These are phyloP conservation scores for Geranomyces variabilis DNA, from an alignment of 192 early-diverging fungal species.

Conservation along the genomic window DNA sequence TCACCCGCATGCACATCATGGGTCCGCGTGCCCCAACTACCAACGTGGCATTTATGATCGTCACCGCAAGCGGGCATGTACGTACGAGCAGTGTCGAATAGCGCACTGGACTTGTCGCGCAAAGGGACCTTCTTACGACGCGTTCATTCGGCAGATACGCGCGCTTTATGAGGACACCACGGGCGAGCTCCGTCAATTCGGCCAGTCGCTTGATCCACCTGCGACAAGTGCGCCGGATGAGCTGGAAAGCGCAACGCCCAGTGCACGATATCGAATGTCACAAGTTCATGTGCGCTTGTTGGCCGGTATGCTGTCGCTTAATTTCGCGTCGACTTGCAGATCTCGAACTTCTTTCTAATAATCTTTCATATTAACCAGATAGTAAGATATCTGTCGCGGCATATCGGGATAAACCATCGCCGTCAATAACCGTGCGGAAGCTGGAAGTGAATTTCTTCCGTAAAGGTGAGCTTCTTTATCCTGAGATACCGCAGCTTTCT, in stretches of 20 bases:
- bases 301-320: too few species aligned
- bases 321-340: too few species aligned
- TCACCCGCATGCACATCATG: background rate
- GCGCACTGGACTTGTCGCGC: too few species aligned
- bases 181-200: background rate
- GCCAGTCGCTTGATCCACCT: background rate
- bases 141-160: background rate
- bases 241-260: too few species aligned
- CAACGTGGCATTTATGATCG: background rate
- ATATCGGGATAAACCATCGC: too few species aligned
- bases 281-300: too few species aligned
- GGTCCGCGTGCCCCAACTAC: slow-evolving; percentile 2
- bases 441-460: background rate
- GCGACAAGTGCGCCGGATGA: too few species aligned
- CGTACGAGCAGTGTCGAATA: background rate
- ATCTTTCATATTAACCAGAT: too few species aligned
- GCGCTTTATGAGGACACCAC: slow-evolving; percentile 1
- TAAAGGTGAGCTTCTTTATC: background rate
- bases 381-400: too few species aligned
- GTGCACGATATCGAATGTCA: too few species aligned
- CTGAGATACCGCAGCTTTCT: too few species aligned
- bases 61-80: slow-evolving; percentile 9
- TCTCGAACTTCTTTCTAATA: too few species aligned
- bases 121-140: background rate
- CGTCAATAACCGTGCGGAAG: background rate